phyloP scores from a whole-genome alignment of 164 flowering plant species.

The Paratinospora sagittata region DNA sequence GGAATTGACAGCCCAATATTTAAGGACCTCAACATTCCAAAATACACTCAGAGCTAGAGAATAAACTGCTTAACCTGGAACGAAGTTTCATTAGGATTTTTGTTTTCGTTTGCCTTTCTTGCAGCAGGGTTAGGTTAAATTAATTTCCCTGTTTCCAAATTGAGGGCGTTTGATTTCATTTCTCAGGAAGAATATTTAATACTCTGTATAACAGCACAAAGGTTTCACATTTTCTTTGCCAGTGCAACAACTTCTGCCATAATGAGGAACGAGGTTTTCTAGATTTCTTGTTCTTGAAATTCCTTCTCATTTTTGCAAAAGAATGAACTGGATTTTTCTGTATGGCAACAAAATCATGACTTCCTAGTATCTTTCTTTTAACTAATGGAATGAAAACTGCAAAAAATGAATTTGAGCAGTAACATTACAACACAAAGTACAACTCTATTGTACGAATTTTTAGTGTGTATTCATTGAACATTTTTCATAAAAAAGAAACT shows the following conservation, averaged over 20 bases:
- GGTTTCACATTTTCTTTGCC: not conserved
- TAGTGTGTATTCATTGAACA: no score
- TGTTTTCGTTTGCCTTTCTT: not conserved
- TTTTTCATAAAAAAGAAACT: no score
- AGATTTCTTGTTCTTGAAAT: no score
- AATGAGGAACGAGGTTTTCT: no score
- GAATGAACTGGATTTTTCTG: no score
- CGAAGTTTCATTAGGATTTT: not conserved
- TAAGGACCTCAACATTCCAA: constrained; percentile 61
- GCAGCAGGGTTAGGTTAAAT: not conserved
- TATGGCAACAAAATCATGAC: no score
- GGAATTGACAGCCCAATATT: constrained; percentile 84
- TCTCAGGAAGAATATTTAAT: not conserved
- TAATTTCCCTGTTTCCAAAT: not conserved
- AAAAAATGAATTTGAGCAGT: not conserved
- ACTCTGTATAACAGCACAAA: not conserved
- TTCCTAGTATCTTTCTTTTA: no score
- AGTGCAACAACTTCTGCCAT: no score
- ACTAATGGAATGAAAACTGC: no score
- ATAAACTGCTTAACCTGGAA: not conserved
- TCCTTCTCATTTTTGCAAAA: no score
- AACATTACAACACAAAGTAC: not conserved
- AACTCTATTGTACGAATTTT: no score
- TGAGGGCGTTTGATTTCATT: not conserved
- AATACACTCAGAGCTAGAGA: constrained; percentile 19